A percentile compares a stretch with the other conserved stretches of the same genome.
phyloP scores from a whole-genome alignment of 208 protist genomes.

The Naegleria fowleri region DNA sequence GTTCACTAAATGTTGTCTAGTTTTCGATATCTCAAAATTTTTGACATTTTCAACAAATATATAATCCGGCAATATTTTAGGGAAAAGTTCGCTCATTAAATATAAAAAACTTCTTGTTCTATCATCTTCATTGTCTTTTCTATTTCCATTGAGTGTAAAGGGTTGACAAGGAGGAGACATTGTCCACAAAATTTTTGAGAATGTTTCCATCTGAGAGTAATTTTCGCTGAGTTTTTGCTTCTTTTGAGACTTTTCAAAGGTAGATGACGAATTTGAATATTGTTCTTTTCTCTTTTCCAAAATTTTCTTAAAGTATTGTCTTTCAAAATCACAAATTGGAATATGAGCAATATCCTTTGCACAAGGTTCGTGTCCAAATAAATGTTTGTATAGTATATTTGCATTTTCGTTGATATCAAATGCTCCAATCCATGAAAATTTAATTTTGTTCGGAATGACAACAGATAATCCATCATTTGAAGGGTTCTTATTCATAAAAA shows the following conservation, averaged over 20 bases:
- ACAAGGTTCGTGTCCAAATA: not conserved
- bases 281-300: not conserved
- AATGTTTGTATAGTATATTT: not conserved
- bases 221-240: not conserved
- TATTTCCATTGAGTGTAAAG: constrained; percentile 15
- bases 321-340: not conserved
- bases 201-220: not conserved
- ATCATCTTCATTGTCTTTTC: constrained; percentile 14
- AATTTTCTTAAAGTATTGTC: not conserved
- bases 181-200: constrained; percentile 19
- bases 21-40: constrained; percentile 7
- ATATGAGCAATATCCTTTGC: not conserved
- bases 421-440: not conserved
- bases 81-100: not conserved
- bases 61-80: constrained; percentile 3
- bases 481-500: not conserved
- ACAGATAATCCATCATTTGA: not conserved
- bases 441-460: not conserved
- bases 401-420: constrained; percentile 22
- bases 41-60: constrained; percentile 35
- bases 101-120: constrained; percentile 8
- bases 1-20: not conserved
- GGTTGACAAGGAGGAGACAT: constrained; percentile 38
- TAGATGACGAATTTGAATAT: not conserved
- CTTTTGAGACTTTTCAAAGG: not conserved